phyloP scores from a whole-genome alignment of 805 yeast genomes.

The Candida nanaspora region DNA sequence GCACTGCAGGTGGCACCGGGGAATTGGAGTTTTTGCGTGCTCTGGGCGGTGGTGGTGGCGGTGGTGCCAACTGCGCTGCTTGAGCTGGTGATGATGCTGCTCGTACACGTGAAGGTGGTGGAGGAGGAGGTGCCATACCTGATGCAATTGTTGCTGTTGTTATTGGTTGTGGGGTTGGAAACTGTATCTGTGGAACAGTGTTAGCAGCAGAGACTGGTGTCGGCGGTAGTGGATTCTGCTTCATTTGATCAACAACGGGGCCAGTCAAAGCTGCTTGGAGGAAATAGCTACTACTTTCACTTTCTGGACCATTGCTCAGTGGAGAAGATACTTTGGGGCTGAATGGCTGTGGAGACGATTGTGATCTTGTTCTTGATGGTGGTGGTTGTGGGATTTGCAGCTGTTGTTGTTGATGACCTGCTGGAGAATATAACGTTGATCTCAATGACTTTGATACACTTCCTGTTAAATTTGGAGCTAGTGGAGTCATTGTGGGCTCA shows the following conservation, averaged over 20 bases:
- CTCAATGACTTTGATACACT: conserved; percentile 44
- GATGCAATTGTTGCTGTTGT: too few relatives aligned
- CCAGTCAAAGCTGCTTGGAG: conserved; percentile 1
- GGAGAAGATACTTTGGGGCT: conserved; percentile 17
- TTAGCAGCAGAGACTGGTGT: conserved; percentile 11
- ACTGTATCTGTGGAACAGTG: conserved; percentile 7
- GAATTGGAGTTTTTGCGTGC: conserved; percentile 6
- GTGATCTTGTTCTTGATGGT: conserved; percentile 9
- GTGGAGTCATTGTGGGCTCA: conserved; percentile 21
- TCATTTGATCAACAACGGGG: conserved; percentile 10
- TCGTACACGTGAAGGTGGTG: conserved; percentile 8
- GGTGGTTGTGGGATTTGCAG: conserved; percentile 3
- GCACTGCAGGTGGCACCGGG: conserved; percentile 15
- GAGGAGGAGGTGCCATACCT: conserved; percentile 4
- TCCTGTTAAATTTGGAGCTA: conserved; percentile 45
- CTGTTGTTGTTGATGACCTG: conserved; percentile 2
- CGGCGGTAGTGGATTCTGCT: conserved; percentile 7
- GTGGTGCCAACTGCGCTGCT: conserved; percentile 16
- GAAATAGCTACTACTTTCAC: conserved; percentile 3
- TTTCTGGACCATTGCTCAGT: conserved; percentile 9
- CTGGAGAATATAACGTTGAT: conserved; percentile 14
- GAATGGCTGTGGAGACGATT: conserved; percentile 17
- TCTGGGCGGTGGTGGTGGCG: conserved; percentile 28
- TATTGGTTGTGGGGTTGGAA: conserved; percentile 5
- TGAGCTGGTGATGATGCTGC: conserved; percentile 4